Evolutionary conservation across 257 asterid species (phyloP).

Genomic region (Ballota nigra): DNA sequence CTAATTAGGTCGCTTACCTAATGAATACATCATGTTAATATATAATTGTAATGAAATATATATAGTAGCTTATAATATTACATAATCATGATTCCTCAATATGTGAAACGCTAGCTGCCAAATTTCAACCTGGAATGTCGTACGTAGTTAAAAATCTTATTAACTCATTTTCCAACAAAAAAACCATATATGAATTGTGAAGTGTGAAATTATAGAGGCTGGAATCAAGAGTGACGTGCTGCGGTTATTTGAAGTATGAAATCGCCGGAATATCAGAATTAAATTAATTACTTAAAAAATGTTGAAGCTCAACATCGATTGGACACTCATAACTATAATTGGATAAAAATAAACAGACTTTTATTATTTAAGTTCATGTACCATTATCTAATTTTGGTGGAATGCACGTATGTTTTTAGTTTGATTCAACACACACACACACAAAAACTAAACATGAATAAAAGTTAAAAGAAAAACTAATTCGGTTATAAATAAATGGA

Average conservation of each 20-base stretch:
- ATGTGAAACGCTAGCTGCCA: not conserved
- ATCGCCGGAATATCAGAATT: not conserved
- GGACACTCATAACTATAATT: not conserved
- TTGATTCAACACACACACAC: no score
- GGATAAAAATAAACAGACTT: not conserved
- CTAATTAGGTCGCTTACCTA: not conserved
- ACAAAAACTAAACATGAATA: not conserved
- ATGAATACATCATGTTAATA: not conserved
- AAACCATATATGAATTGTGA: not conserved
- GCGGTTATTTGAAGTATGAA: not conserved
- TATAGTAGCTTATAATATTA: no score
- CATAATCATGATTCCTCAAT: not conserved
- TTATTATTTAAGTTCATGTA: no score
- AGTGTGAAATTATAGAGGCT: not conserved
- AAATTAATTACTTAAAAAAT: no score
- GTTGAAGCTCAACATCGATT: not conserved
- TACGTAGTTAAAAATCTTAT: no score
- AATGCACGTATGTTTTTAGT: not conserved
- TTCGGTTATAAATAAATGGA: not conserved
- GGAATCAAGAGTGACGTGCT: not conserved
- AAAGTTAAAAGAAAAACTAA: no score
- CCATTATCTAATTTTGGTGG: not conserved
- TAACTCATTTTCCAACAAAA: not conserved
- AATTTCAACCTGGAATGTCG: not conserved
- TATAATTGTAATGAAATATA: not conserved